phyloP scores from a whole-genome alignment of 2,329 filamentous ascomycete species.

The Colletotrichum musicola region DNA sequence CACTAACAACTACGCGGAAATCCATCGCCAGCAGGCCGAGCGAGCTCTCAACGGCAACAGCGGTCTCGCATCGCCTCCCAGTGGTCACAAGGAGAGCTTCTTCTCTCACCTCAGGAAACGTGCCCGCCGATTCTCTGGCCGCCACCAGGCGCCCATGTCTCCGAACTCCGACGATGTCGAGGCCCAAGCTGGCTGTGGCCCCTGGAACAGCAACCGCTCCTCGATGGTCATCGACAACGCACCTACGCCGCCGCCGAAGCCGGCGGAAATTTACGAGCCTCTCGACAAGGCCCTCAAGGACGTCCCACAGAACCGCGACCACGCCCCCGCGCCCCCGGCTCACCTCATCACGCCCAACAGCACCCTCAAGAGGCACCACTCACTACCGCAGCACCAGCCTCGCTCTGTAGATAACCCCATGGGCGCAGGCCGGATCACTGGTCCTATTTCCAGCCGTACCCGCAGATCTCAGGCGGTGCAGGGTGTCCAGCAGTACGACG shows the following conservation, averaged over 20 bases:
- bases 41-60: slow-evolving; percentile 86
- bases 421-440: slow-evolving; percentile 62
- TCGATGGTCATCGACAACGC: slow-evolving; percentile 80
- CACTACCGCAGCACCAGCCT: slow-evolving; percentile 69
- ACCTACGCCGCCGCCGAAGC: slow-evolving; percentile 63
- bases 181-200: slow-evolving; percentile 90
- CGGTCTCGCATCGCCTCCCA: slow-evolving; percentile 80
- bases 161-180: slow-evolving; percentile 89
- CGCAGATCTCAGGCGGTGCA: slow-evolving; percentile 81
- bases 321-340: slow-evolving; percentile 63
- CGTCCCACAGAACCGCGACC: slow-evolving; percentile 63
- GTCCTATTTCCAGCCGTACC: slow-evolving; percentile 83
- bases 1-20: slow-evolving; percentile 91
- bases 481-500: slow-evolving; percentile 88
- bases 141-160: slow-evolving; percentile 85
- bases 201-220: slow-evolving; percentile 88
- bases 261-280: slow-evolving; percentile 68
- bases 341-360: slow-evolving; percentile 64
- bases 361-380: slow-evolving; percentile 74
- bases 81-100: slow-evolving; percentile 92
- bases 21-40: slow-evolving; percentile 92
- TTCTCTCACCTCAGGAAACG: slow-evolving; percentile 97
- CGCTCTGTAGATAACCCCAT: slow-evolving; percentile 74
- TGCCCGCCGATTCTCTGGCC: slow-evolving; percentile 90
- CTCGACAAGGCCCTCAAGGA: slow-evolving; percentile 70